Conservation (phyloP, 2,329 filamentous ascomycete species). For the Colletotrichum salicis region DNA sequence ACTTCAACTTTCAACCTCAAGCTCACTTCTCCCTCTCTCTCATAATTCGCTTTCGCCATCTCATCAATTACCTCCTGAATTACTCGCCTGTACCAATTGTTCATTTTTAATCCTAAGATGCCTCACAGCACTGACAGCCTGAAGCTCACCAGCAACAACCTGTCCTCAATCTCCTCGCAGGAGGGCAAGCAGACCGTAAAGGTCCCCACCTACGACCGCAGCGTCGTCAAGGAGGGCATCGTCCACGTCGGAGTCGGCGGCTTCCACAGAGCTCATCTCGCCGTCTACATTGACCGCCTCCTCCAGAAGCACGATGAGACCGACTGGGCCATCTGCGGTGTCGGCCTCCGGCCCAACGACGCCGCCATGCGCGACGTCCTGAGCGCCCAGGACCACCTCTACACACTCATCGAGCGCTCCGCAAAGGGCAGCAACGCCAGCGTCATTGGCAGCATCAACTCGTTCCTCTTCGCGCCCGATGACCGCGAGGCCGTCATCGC, state of each 20-base stretch:
- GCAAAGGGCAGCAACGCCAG: constrained; percentile 59
- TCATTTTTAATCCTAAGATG: constrained; percentile 20
- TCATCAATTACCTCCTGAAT: background rate
- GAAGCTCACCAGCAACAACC: constrained; percentile 31
- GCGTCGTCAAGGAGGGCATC: constrained; percentile 61
- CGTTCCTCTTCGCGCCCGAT: constrained; percentile 63
- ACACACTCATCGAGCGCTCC: constrained; percentile 66
- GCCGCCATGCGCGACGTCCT: constrained; percentile 62
- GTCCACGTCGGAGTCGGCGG: constrained; percentile 65
- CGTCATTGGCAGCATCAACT: constrained; percentile 63
- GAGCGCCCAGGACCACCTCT: constrained; percentile 59
- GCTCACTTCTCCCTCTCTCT: background rate
- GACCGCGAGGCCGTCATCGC: constrained; percentile 61
- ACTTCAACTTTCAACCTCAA: background rate
- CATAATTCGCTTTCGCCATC: background rate
- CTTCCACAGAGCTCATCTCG: constrained; percentile 65
- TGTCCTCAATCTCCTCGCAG: constrained; percentile 29
- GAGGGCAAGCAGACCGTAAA: constrained; percentile 34
- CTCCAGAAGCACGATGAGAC: constrained; percentile 56
- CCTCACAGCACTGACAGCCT: constrained; percentile 35
- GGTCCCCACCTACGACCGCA: constrained; percentile 56
- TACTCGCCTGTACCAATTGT: background rate
- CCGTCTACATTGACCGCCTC: constrained; percentile 61
- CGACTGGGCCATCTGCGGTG: constrained; percentile 63
- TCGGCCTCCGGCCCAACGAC: constrained; percentile 62